phyloP scores from a whole-genome alignment of 75 land plant species.

The Sequoia sempervirens region DNA sequence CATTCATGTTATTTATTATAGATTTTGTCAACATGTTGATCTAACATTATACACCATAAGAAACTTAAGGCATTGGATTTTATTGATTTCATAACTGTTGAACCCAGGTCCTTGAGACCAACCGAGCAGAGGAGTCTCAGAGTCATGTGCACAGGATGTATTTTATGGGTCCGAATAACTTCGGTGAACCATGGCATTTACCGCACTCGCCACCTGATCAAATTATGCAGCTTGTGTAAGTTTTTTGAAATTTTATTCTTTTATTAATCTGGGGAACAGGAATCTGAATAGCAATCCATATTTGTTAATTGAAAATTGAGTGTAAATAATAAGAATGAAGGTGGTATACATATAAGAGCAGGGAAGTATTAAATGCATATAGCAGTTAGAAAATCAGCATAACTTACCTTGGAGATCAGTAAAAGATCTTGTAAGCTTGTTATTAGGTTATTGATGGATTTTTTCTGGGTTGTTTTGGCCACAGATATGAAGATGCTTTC shows the following conservation, averaged over 20 bases:
- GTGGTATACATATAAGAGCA: background rate
- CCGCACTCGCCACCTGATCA: slow-evolving; percentile 92
- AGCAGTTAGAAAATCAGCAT: background rate
- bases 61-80: background rate
- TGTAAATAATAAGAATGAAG: background rate
- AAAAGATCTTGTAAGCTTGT: background rate
- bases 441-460: background rate
- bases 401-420: background rate
- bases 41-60: background rate
- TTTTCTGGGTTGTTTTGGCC: background rate
- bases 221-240: slow-evolving; percentile 90
- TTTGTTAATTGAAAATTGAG: background rate
- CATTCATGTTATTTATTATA: background rate
- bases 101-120: slow-evolving; percentile 69
- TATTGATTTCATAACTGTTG: background rate
- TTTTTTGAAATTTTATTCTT: background rate
- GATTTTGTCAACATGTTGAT: background rate
- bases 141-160: slow-evolving; percentile 92
- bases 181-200: slow-evolving; percentile 95
- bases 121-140: slow-evolving; percentile 86
- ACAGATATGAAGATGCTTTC: slow-evolving; percentile 96
- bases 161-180: slow-evolving; percentile 91
- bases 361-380: background rate
- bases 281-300: background rate
- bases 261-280: background rate